These are phyloP conservation scores for Talaromyces adpressus DNA, from an alignment of 495 filamentous ascomycete species.

Conservation along the genomic window DNA sequence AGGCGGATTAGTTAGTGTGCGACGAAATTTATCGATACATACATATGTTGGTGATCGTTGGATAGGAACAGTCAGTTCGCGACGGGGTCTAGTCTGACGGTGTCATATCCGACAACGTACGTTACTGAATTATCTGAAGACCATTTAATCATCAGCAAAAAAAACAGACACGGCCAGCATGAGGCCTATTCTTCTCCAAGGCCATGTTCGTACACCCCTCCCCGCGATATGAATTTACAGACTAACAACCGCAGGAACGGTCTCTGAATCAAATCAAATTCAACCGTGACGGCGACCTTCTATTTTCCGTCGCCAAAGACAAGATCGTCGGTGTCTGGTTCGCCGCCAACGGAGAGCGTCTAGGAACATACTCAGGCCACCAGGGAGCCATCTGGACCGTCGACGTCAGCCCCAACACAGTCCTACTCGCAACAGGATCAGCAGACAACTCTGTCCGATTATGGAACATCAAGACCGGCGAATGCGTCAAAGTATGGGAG, in stretches of 20 bases:
- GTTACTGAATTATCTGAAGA: neutral
- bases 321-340: constrained; percentile 94
- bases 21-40: constrained; percentile 5
- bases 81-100: neutral
- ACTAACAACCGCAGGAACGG: constrained; percentile 58
- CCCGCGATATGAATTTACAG: constrained; percentile 1
- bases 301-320: constrained; percentile 97
- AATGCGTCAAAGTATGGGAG: constrained; percentile 91
- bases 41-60: neutral
- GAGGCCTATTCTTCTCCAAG: constrained; percentile 91
- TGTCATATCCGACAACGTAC: neutral
- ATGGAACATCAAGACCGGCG: constrained; percentile 93
- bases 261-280: constrained; percentile 98
- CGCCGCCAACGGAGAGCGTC: constrained; percentile 86
- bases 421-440: constrained; percentile 86
- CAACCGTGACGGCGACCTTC: constrained; percentile 91
- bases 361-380: constrained; percentile 95
- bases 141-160: neutral
- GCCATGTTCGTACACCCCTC: constrained; percentile 58
- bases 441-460: constrained; percentile 97
- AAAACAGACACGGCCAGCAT: constrained; percentile 40
- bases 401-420: constrained; percentile 91
- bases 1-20: constrained; percentile 4
- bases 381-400: constrained; percentile 98
- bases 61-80: neutral